Evolutionary conservation across 2,329 filamentous ascomycete genomes (phyloP).

Genomic region (Ophiocordyceps sinensis): DNA sequence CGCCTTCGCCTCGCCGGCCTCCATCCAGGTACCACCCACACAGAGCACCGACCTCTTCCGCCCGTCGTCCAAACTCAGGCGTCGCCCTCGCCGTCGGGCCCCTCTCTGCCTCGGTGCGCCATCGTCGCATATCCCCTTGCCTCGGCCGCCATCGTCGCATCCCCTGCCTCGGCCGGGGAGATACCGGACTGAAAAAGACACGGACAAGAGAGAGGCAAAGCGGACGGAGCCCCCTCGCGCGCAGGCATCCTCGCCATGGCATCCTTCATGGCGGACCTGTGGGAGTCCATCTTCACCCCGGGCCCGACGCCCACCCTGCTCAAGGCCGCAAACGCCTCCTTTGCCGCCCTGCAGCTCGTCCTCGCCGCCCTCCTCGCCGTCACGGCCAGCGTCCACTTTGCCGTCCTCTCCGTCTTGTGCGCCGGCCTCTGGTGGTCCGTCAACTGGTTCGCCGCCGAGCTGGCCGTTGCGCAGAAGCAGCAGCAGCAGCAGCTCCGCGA

Average conservation of each 20-base stretch:
- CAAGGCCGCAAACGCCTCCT: conserved; percentile 78
- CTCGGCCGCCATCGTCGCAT: too few relatives aligned
- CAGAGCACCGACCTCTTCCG: too few relatives aligned
- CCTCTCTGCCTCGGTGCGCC: too few relatives aligned
- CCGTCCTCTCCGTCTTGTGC: conserved; percentile 64
- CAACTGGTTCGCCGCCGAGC: conserved; percentile 85
- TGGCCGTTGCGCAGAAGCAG: conserved; percentile 27
- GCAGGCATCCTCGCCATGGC: conserved; percentile 27
- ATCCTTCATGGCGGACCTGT: conserved; percentile 59
- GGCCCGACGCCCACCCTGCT: conserved; percentile 81
- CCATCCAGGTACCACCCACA: too few relatives aligned
- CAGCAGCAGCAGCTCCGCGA: conserved; percentile 9
- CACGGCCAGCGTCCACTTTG: conserved; percentile 81
- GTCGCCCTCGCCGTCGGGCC: too few relatives aligned
- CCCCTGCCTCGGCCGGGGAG: too few relatives aligned
- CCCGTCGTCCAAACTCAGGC: too few relatives aligned
- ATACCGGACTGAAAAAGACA: too few relatives aligned
- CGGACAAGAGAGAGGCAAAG: too few relatives aligned
- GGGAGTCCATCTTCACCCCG: conserved; percentile 85
- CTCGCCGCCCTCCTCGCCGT: conserved; percentile 62
- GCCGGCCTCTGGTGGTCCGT: conserved; percentile 82
- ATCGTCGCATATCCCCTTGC: too few relatives aligned
- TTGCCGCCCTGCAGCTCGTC: conserved; percentile 69
- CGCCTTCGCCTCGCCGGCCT: too few relatives aligned
- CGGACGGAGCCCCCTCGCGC: too few relatives aligned